Percentiles rank a stretch among this genome's conserved stretches.
Conservation (phyloP, 176 grass and related monocot species). For the Neostapfia colusana region DNA sequence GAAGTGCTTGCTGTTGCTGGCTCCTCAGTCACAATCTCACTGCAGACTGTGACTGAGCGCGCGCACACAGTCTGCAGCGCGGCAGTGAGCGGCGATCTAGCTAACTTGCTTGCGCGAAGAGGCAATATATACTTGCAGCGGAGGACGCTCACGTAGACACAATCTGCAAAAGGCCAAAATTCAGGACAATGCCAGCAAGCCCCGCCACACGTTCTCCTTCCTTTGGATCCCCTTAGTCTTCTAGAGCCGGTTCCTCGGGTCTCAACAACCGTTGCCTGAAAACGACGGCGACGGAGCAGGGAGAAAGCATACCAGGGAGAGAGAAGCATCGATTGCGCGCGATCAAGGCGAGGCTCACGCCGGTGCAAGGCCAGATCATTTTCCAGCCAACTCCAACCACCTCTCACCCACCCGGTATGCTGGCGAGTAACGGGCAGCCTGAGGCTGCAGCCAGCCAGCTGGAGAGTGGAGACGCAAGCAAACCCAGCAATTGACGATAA, state of each 20-base stretch:
- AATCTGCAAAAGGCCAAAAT: neutral
- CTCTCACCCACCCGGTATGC: conserved; percentile 30
- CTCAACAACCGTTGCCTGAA: conserved; percentile 48
- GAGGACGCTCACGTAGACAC: neutral
- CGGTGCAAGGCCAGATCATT: neutral
- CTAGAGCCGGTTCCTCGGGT: conserved; percentile 48
- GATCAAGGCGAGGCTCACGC: neutral
- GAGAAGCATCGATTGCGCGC: neutral
- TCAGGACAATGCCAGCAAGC: neutral
- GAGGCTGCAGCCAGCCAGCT: neutral
- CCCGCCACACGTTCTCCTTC: neutral
- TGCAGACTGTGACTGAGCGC: conserved; percentile 18
- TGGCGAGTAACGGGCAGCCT: conserved; percentile 5
- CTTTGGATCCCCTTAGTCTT: neutral
- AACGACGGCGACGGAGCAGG: conserved; percentile 20
- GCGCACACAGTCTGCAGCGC: conserved; percentile 33
- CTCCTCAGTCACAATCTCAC: neutral
- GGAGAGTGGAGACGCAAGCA: neutral
- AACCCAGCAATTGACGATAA: neutral
- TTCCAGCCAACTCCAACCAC: conserved; percentile 63
- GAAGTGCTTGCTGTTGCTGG: neutral
- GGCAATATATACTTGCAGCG: conserved; percentile 29
- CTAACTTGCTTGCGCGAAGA: neutral
- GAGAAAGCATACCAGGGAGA: neutral
- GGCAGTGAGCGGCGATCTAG: neutral